A percentile compares a stretch with the other conserved stretches of the same genome.
These are phyloP conservation scores for Hericium rajendrae DNA, from an alignment of 768 basidiomycete species.

Conservation along the genomic window DNA sequence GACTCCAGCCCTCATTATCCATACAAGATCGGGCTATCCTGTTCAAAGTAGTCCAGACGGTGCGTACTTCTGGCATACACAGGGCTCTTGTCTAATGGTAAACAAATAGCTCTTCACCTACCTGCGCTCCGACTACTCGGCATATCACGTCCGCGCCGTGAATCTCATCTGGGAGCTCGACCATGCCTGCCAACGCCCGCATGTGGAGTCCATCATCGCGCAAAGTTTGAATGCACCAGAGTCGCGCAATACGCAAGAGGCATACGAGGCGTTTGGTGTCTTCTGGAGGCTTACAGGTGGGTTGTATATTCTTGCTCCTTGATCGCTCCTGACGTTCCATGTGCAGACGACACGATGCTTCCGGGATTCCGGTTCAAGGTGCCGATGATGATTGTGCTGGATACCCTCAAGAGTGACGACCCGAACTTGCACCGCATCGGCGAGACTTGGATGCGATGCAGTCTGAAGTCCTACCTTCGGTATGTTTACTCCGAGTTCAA, in stretches of 20 bases:
- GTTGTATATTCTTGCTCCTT: conserved; percentile 9
- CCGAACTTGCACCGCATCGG: conserved; percentile 67
- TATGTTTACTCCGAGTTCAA: conserved; percentile 23
- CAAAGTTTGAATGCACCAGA: conserved; percentile 55
- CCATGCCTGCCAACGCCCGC: conserved; percentile 36
- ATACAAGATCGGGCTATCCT: conserved; percentile 50
- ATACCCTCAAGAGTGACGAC: conserved; percentile 69
- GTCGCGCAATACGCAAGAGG: conserved; percentile 36
- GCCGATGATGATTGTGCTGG: conserved; percentile 83
- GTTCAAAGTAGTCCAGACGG: conserved; percentile 47
- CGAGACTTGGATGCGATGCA: conserved; percentile 97
- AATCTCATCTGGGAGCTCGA: conserved; percentile 79
- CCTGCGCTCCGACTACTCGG: conserved; percentile 51
- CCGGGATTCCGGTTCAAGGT: conserved; percentile 79
- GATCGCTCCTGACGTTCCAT: background rate
- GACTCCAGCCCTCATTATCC: conserved; percentile 11
- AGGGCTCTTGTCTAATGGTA: background rate
- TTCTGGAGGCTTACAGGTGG: conserved; percentile 85
- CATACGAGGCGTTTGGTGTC: conserved; percentile 84
- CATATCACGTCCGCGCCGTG: conserved; percentile 77
- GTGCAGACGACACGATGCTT: conserved; percentile 66
- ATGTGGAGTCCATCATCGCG: conserved; percentile 75
- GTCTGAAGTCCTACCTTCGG: conserved; percentile 86
- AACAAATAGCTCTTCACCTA: conserved; percentile 55
- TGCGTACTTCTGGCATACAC: conserved; percentile 15